These are phyloP conservation scores for Fusarium tricinctum DNA, from an alignment of 2,329 filamentous ascomycete species.

Conservation along the genomic window DNA sequence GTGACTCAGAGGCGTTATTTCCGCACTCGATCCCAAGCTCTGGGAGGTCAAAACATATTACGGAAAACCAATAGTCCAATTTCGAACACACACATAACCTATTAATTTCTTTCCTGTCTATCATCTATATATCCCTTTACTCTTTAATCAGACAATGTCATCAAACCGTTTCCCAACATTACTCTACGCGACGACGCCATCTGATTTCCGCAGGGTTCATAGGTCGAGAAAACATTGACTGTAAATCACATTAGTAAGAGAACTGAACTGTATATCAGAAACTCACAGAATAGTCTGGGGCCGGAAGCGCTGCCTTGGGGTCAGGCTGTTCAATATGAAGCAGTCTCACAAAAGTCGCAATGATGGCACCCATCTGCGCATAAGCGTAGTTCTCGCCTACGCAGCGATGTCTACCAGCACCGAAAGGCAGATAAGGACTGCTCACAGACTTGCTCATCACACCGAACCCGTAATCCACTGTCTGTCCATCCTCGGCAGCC, in stretches of 20 bases:
- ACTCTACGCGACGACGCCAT: conserved; percentile 30
- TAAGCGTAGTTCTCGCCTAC: conserved; percentile 98
- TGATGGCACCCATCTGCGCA: conserved; percentile 87
- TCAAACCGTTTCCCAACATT: background rate
- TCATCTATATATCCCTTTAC: too few relatives aligned
- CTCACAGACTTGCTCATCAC: conserved; percentile 89
- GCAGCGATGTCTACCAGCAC: conserved; percentile 92
- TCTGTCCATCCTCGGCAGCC: conserved; percentile 74
- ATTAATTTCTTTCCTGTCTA: too few relatives aligned
- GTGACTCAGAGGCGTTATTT: too few relatives aligned
- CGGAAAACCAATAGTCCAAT: too few relatives aligned
- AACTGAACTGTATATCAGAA: too few relatives aligned
- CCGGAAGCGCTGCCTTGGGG: conserved; percentile 74
- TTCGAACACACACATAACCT: too few relatives aligned
- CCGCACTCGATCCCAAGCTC: too few relatives aligned
- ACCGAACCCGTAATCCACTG: conserved; percentile 95
- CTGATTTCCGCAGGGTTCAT: conserved; percentile 42
- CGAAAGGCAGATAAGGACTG: conserved; percentile 93
- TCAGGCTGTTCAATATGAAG: conserved; percentile 73
- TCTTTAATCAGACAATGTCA: too few relatives aligned
- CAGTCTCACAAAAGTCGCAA: conserved; percentile 78
- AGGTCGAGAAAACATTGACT: conserved; percentile 47
- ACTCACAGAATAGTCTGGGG: conserved; percentile 71
- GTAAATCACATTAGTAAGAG: background rate
- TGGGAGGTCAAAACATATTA: too few relatives aligned